A percentile compares a stretch with the other conserved stretches of the same genome.
phyloP scores from a whole-genome alignment of 805 yeast genomes.

The Jamesozyma jinghongensis region DNA sequence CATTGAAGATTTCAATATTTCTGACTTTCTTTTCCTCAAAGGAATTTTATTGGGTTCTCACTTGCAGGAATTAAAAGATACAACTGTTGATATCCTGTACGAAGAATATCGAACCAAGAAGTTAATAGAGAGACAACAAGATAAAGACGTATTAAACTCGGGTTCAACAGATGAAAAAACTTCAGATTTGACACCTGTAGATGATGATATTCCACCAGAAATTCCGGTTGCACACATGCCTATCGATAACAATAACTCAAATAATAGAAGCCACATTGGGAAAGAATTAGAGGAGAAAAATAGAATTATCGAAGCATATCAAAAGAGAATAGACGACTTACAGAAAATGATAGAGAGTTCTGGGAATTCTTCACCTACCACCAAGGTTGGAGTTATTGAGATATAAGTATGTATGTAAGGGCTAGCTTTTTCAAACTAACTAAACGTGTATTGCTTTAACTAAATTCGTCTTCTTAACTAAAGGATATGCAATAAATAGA shows the following conservation, averaged over 20 bases:
- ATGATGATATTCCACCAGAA: neutral
- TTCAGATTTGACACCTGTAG: neutral
- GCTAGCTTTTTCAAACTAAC: no score
- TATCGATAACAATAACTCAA: neutral
- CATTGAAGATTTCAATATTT: slow-evolving; percentile 47
- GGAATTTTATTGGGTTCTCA: slow-evolving; percentile 70
- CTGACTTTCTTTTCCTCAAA: slow-evolving; percentile 64
- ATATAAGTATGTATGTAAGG: neutral
- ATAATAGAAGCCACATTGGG: neutral
- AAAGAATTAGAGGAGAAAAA: slow-evolving; percentile 18
- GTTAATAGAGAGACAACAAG: slow-evolving; percentile 35
- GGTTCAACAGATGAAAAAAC: neutral
- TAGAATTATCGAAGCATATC: slow-evolving; percentile 18
- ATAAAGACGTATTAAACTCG: neutral
- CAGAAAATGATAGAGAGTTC: slow-evolving; percentile 10
- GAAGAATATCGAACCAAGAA: slow-evolving; percentile 72
- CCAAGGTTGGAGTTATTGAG: slow-evolving; percentile 1
- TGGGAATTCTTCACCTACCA: slow-evolving; percentile 6
- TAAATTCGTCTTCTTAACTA: no score
- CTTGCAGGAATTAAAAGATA: slow-evolving; percentile 72
- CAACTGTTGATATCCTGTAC: slow-evolving; percentile 65
- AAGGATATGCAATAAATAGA: no score
- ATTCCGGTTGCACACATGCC: neutral
- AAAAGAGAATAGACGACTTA: slow-evolving; percentile 15
- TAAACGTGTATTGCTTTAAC: no score